A percentile compares a stretch with the other conserved stretches of the same genome.
Conservation (phyloP, 1,139 yeast species). For the Geotrichum klebahnii region DNA sequence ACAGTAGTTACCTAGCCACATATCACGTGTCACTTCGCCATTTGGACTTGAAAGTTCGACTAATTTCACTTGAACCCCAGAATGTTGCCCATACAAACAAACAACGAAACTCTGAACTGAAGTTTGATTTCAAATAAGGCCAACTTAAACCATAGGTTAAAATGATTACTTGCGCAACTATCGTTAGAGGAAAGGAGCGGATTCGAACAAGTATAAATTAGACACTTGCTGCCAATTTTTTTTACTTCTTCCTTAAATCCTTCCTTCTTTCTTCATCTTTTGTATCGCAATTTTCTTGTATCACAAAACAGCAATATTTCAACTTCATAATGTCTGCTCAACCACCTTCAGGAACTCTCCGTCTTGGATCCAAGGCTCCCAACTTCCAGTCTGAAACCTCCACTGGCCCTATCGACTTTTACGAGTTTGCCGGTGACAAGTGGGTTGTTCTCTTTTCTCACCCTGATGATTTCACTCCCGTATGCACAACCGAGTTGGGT, state of each 20-base stretch:
- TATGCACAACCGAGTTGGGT: conserved; percentile 85
- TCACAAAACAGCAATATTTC: neutral
- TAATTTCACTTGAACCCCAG: neutral
- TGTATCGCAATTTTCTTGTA: neutral
- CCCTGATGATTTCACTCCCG: conserved; percentile 87
- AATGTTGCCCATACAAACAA: neutral
- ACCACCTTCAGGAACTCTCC: conserved; percentile 35
- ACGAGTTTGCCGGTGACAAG: conserved; percentile 66
- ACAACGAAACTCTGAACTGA: neutral
- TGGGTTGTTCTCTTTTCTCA: conserved; percentile 83
- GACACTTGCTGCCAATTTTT: neutral
- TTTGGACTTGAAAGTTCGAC: neutral
- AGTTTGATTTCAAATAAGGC: neutral
- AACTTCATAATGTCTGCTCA: conserved; percentile 19
- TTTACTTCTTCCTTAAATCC: neutral
- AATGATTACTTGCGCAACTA: neutral
- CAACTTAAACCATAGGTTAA: neutral
- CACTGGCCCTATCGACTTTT: conserved; percentile 68
- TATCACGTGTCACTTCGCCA: conserved; percentile 18
- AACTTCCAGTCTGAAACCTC: conserved; percentile 72
- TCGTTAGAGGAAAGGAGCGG: neutral
- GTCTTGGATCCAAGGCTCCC: conserved; percentile 72
- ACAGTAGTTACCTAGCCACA: neutral
- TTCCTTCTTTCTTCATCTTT: conserved; percentile 1
- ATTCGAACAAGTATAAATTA: neutral